Evolutionary conservation across 305 asterid genomes (phyloP).

Genomic region (Fraxinus xanthoxyloides): DNA sequence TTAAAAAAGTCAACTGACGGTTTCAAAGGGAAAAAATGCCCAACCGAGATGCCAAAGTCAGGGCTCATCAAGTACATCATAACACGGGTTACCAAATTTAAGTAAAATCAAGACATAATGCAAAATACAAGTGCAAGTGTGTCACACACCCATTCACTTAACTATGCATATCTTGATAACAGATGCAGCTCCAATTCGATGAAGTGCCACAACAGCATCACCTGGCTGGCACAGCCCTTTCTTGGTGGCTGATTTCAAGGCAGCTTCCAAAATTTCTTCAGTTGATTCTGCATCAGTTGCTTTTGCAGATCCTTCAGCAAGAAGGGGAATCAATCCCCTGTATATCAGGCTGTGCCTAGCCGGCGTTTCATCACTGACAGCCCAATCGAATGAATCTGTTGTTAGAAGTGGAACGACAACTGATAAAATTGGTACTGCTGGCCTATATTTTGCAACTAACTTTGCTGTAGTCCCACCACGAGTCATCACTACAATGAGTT

Average conservation of each 20-base stretch:
- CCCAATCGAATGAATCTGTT: conserved; percentile 75
- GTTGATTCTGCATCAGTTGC: conserved; percentile 81
- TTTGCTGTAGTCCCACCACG: conserved; percentile 67
- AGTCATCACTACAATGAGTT: conserved; percentile 58
- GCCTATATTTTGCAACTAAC: conserved; percentile 61
- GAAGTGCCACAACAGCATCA: conserved; percentile 81
- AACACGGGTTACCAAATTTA: neutral
- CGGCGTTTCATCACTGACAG: conserved; percentile 58
- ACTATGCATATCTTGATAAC: conserved; percentile 79
- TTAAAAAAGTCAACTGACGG: neutral
- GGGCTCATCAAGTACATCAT: neutral
- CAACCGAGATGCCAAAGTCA: neutral
- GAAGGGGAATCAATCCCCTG: conserved; percentile 58
- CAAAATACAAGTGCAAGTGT: conserved; percentile 2
- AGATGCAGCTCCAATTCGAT: conserved; percentile 71
- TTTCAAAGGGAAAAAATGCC: neutral
- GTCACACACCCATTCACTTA: conserved; percentile 26
- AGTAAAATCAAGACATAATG: neutral
- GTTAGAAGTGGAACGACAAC: conserved; percentile 63
- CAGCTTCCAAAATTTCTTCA: conserved; percentile 61
- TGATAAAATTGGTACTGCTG: conserved; percentile 57
- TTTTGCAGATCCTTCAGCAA: conserved; percentile 64
- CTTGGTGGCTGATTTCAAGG: conserved; percentile 47
- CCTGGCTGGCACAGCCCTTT: conserved; percentile 66
- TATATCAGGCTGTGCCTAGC: conserved; percentile 65